phyloP scores from a whole-genome alignment of 306 rosid genomes.

The Begonia masoniana region DNA sequence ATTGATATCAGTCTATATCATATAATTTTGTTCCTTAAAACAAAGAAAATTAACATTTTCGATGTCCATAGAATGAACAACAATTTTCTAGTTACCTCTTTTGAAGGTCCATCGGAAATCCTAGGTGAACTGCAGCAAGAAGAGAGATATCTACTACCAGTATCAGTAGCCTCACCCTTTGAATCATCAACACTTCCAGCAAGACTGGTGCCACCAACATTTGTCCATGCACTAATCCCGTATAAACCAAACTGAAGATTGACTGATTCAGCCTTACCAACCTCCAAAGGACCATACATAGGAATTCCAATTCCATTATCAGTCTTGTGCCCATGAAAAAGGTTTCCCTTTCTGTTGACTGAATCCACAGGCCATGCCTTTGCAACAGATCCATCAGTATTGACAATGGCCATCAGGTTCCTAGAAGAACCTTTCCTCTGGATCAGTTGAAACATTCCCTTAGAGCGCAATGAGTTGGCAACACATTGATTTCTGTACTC shows the following conservation, averaged over 20 bases:
- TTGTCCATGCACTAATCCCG: conserved; percentile 95
- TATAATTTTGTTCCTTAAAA: too few relatives aligned
- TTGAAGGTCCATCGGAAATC: conserved; percentile 52
- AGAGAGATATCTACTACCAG: conserved; percentile 66
- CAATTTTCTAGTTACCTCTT: conserved; percentile 46
- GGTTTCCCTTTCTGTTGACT: conserved; percentile 56
- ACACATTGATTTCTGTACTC: conserved; percentile 86
- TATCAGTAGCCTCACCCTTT: conserved; percentile 66
- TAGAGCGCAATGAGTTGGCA: conserved; percentile 78
- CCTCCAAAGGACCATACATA: conserved; percentile 42
- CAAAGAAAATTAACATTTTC: too few relatives aligned
- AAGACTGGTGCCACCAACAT: conserved; percentile 73
- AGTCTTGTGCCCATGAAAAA: conserved; percentile 33
- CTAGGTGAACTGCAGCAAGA: conserved; percentile 95
- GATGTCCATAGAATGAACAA: not conserved
- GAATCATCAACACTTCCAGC: conserved; percentile 91
- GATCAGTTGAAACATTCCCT: conserved; percentile 94
- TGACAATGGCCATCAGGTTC: conserved; percentile 78
- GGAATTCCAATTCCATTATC: conserved; percentile 34
- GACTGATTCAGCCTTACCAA: conserved; percentile 70
- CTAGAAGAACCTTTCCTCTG: conserved; percentile 87
- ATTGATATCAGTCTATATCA: too few relatives aligned
- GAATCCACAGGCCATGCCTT: conserved; percentile 93
- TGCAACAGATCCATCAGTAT: conserved; percentile 89
- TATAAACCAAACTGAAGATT: conserved; percentile 94